Evolutionary conservation across 768 basidiomycete genomes (phyloP).

Genomic region (Pulveroboletus sp.): DNA sequence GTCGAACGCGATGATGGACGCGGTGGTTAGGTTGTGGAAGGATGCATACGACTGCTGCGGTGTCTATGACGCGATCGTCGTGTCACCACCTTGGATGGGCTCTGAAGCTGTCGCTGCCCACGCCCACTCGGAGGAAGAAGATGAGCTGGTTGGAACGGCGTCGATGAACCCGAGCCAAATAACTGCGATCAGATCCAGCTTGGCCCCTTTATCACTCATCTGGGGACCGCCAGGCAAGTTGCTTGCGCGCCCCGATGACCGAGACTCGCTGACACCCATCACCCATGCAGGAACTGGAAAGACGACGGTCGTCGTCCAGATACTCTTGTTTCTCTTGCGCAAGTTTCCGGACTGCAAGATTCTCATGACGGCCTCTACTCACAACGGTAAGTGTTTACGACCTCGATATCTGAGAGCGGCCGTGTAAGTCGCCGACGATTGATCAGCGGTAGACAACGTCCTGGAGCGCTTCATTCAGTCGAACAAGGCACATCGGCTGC

Average conservation of each 20-base stretch:
- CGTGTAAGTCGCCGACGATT: background rate
- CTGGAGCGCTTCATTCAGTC: slow-evolving; percentile 54
- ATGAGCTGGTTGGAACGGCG: slow-evolving; percentile 11
- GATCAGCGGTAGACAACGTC: slow-evolving; percentile 65
- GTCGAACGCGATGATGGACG: slow-evolving; percentile 61
- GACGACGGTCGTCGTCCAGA: slow-evolving; percentile 64
- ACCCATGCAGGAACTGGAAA: slow-evolving; percentile 55
- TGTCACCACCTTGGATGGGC: slow-evolving; percentile 16
- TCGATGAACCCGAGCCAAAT: slow-evolving; percentile 53
- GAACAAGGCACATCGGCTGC: slow-evolving; percentile 41
- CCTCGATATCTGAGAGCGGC: background rate
- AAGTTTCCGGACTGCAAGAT: slow-evolving; percentile 39
- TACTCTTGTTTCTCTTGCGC: slow-evolving; percentile 42
- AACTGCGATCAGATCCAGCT: slow-evolving; percentile 43
- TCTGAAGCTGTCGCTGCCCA: slow-evolving; percentile 8
- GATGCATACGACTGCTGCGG: slow-evolving; percentile 43
- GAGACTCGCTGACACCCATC: background rate
- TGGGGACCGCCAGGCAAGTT: slow-evolving; percentile 63
- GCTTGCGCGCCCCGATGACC: background rate
- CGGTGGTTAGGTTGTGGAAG: slow-evolving; percentile 42
- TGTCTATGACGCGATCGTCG: slow-evolving; percentile 46
- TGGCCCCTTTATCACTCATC: slow-evolving; percentile 47
- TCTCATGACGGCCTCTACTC: slow-evolving; percentile 68
- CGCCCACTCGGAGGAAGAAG: slow-evolving; percentile 1
- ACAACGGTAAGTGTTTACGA: slow-evolving; percentile 44